Percentiles rank a stretch among this genome's conserved stretches.
These are phyloP conservation scores for Lodderomyces jiufengensis DNA, from an alignment of 1,139 yeast genomes.

Conservation along the genomic window DNA sequence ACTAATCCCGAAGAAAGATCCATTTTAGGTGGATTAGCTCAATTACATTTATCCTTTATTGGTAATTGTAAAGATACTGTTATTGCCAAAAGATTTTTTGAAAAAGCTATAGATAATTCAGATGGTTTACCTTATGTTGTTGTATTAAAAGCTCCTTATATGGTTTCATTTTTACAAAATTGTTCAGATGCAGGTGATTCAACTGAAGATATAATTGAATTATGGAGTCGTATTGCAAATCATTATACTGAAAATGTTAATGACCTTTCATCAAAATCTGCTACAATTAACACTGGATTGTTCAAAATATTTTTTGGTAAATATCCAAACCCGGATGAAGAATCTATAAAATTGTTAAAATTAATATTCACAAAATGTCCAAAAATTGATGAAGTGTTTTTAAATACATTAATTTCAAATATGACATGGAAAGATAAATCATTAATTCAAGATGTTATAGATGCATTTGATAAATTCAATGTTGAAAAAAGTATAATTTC, in stretches of 20 bases:
- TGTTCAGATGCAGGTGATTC: constrained; percentile 57
- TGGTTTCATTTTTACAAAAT: constrained; percentile 63
- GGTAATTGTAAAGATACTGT: constrained; percentile 75
- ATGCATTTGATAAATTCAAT: constrained; percentile 56
- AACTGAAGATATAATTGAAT: constrained; percentile 53
- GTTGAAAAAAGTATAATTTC: constrained; percentile 68
- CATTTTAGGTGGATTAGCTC: constrained; percentile 34
- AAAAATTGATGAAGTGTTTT: constrained; percentile 66
- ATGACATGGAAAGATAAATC: constrained; percentile 66
- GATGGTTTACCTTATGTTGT: constrained; percentile 67
- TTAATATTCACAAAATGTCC: constrained; percentile 57
- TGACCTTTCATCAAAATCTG: constrained; percentile 44
- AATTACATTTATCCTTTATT: constrained; percentile 74
- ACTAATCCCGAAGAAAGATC: constrained; percentile 15
- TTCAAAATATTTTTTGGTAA: constrained; percentile 64
- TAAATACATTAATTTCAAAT: constrained; percentile 73
- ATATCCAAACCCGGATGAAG: constrained; percentile 51
- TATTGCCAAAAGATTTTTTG: constrained; percentile 71
- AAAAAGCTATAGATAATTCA: constrained; percentile 55
- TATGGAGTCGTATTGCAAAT: constrained; percentile 43
- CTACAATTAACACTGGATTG: constrained; percentile 66
- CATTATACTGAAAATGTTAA: constrained; percentile 4
- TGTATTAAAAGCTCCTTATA: constrained; percentile 71
- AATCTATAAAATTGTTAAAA: constrained; percentile 57
- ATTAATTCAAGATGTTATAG: constrained; percentile 61